Conservation (phyloP, 352 stramenopile species). For the Sclerospora graminicola region DNA sequence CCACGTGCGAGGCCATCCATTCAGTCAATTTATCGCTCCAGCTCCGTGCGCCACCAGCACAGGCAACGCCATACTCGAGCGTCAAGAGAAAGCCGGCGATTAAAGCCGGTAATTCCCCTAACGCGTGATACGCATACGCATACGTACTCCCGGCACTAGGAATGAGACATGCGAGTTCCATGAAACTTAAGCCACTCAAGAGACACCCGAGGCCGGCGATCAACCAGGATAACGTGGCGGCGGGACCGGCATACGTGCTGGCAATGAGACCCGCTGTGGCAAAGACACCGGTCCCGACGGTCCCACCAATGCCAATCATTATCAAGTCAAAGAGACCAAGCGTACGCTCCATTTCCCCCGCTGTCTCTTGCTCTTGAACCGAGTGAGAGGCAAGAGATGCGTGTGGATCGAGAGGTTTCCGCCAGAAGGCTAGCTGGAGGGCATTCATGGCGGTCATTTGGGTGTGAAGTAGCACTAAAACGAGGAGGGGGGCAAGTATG, state of each 20-base stretch:
- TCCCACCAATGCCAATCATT: constrained; percentile 90
- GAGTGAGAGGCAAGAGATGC: constrained; percentile 4
- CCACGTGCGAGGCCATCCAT: constrained; percentile 57
- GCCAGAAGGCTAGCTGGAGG: constrained; percentile 48
- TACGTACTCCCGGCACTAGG: constrained; percentile 88
- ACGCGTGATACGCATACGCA: constrained; percentile 87
- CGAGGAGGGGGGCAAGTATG: no score
- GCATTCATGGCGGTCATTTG: no score
- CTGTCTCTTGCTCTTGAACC: constrained; percentile 1
- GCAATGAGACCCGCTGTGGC: constrained; percentile 67
- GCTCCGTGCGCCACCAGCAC: constrained; percentile 81
- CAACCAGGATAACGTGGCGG: constrained; percentile 76
- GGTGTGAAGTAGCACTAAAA: no score
- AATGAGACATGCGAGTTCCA: constrained; percentile 84
- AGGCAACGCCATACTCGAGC: constrained; percentile 90
- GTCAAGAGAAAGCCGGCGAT: constrained; percentile 84
- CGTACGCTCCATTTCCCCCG: constrained; percentile 20
- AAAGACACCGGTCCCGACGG: constrained; percentile 91
- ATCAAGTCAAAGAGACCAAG: constrained; percentile 89
- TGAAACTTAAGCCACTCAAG: constrained; percentile 83
- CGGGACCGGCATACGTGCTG: constrained; percentile 57
- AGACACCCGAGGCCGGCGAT: constrained; percentile 74
- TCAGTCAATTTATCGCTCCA: constrained; percentile 92
- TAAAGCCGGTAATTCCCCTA: constrained; percentile 89
- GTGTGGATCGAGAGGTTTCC: constrained; percentile 56